These are phyloP conservation scores for Viola pubescens DNA, from an alignment of 441 rosid genomes.

Conservation along the genomic window DNA sequence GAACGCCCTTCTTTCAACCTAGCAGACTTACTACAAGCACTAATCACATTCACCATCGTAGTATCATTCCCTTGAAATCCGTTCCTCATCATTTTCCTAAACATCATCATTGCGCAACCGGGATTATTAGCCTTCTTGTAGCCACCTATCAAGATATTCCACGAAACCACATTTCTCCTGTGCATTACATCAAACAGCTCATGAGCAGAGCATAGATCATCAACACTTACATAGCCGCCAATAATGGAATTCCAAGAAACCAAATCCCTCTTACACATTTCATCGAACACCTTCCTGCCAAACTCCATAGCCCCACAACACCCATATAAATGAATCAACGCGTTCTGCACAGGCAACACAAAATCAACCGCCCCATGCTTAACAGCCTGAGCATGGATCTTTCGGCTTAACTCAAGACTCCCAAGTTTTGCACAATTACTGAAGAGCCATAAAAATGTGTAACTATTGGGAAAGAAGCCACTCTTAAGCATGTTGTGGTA, in stretches of 20 bases:
- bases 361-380: slow-evolving; percentile 38
- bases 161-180: slow-evolving; percentile 57
- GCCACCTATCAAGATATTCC: slow-evolving; percentile 76
- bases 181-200: slow-evolving; percentile 48
- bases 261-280: slow-evolving; percentile 53
- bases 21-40: slow-evolving; percentile 73
- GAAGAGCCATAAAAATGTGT: slow-evolving; percentile 48
- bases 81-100: slow-evolving; percentile 59
- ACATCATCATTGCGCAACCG: slow-evolving; percentile 55
- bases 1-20: slow-evolving; percentile 68
- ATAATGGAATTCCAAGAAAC: slow-evolving; percentile 80
- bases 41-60: slow-evolving; percentile 63
- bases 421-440: slow-evolving; percentile 34
- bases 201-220: slow-evolving; percentile 38
- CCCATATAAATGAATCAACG: slow-evolving; percentile 42
- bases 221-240: slow-evolving; percentile 48
- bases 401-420: slow-evolving; percentile 34
- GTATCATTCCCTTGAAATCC: slow-evolving; percentile 45
- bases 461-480: slow-evolving; percentile 55
- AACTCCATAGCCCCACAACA: slow-evolving; percentile 29
- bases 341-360: slow-evolving; percentile 45
- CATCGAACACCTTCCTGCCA: slow-evolving; percentile 64
- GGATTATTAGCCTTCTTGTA: slow-evolving; percentile 48
- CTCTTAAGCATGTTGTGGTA: slow-evolving; percentile 35
- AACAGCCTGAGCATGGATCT: slow-evolving; percentile 53